Conservation (phyloP, 2,329 filamentous ascomycete genomes). For the Rhynchosporium agropyri region DNA sequence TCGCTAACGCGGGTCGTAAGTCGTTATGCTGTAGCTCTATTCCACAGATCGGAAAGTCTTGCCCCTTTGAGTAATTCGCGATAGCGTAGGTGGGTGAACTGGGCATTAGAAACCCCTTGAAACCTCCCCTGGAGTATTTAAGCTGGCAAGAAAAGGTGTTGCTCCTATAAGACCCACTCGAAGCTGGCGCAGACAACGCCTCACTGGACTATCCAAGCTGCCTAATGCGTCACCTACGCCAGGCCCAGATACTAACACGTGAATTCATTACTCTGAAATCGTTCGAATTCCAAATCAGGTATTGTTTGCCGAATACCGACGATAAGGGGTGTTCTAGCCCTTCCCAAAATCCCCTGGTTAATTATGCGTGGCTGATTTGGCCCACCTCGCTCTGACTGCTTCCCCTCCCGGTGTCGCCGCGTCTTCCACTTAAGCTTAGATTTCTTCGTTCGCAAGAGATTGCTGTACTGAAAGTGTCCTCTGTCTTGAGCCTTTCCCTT, state of each 20-base stretch:
- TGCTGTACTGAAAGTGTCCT: conserved; percentile 3
- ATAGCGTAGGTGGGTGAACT: not conserved
- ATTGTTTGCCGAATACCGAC: not conserved
- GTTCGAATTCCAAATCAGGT: not conserved
- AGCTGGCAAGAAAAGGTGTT: too few species aligned
- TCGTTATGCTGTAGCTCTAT: not conserved
- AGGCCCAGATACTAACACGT: not conserved
- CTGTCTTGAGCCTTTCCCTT: conserved; percentile 4
- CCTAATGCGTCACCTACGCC: not conserved
- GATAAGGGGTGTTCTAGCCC: too few species aligned
- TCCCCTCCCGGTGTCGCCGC: not conserved
- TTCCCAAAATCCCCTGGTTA: not conserved
- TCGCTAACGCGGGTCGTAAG: not conserved
- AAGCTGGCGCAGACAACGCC: too few species aligned
- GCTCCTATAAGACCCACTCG: too few species aligned
- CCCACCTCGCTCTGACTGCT: not conserved
- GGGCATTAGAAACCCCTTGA: not conserved
- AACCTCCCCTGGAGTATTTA: not conserved
- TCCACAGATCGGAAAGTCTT: conserved; percentile 9
- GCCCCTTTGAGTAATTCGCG: not conserved
- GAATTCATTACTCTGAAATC: not conserved
- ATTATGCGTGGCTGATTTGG: not conserved
- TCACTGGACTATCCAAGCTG: too few species aligned
- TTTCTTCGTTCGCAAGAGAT: not conserved
- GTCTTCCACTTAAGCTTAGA: not conserved